These are phyloP conservation scores for Zygotorulaspora florentina DNA, from an alignment of 805 yeast species.

Conservation along the genomic window DNA sequence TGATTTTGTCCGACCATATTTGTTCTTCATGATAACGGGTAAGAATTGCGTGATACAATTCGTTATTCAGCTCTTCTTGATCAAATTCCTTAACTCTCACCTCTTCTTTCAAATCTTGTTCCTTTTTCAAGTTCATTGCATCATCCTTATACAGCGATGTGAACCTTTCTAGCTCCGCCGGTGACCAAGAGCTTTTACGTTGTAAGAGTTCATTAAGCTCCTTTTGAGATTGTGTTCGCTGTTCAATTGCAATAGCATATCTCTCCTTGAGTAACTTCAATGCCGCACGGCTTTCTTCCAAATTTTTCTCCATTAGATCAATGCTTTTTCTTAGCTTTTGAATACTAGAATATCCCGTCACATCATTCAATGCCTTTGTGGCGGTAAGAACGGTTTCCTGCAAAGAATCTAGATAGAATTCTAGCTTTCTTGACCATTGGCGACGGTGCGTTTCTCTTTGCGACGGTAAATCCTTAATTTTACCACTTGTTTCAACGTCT, in stretches of 20 bases:
- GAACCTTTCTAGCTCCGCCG: conserved; percentile 76
- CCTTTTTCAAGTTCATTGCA: conserved; percentile 64
- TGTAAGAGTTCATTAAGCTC: conserved; percentile 85
- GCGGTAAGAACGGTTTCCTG: conserved; percentile 57
- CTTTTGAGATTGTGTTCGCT: conserved; percentile 67
- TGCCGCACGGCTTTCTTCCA: conserved; percentile 45
- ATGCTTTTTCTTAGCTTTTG: conserved; percentile 66
- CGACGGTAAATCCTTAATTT: conserved; percentile 42
- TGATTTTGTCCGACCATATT: conserved; percentile 94
- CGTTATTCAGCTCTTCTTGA: conserved; percentile 67
- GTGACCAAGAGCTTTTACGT: conserved; percentile 77
- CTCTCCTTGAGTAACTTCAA: conserved; percentile 47
- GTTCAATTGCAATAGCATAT: conserved; percentile 58
- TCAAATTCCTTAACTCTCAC: conserved; percentile 53
- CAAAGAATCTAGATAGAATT: conserved; percentile 48
- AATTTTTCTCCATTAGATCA: conserved; percentile 47
- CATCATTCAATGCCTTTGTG: conserved; percentile 72
- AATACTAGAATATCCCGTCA: conserved; percentile 85
- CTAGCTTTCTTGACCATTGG: conserved; percentile 43
- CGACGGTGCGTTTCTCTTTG: conserved; percentile 41
- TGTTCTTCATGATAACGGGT: conserved; percentile 95
- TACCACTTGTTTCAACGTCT: conserved; percentile 32
- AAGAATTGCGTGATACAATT: conserved; percentile 69
- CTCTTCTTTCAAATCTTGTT: conserved; percentile 44
- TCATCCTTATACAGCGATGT: conserved; percentile 78